These are phyloP conservation scores for Cryptococcus depauperatus DNA, from an alignment of 1,284 basidiomycete genomes.

Conservation along the genomic window DNA sequence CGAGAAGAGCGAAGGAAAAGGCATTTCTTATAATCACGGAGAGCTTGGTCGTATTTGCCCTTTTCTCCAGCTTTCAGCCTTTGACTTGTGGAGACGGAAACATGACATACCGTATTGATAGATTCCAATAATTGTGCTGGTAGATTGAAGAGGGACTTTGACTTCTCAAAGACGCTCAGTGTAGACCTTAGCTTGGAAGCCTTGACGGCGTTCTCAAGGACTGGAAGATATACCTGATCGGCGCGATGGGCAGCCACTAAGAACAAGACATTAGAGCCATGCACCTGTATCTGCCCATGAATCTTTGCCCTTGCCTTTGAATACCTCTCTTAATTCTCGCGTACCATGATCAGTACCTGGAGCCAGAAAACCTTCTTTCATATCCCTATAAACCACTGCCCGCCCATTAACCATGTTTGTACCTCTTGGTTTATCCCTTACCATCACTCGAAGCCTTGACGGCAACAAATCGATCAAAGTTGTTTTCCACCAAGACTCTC, in stretches of 20 bases:
- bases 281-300: background rate
- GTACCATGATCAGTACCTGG: slow-evolving; percentile 73
- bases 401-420: background rate
- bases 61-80: slow-evolving; percentile 41
- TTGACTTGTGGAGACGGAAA: background rate
- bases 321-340: slow-evolving; percentile 66
- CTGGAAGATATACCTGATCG: slow-evolving; percentile 91
- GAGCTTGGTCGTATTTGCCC: slow-evolving; percentile 86
- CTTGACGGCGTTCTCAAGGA: slow-evolving; percentile 91
- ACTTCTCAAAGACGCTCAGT: slow-evolving; percentile 88
- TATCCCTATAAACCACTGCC: slow-evolving; percentile 78
- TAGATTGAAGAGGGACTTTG: slow-evolving; percentile 97
- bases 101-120: slow-evolving; percentile 69
- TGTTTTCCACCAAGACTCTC: slow-evolving; percentile 89
- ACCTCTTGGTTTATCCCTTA: slow-evolving; percentile 41
- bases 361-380: slow-evolving; percentile 79
- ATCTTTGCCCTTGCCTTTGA: slow-evolving; percentile 58
- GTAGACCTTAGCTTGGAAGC: slow-evolving; percentile 88
- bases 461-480: slow-evolving; percentile 95
- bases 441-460: slow-evolving; percentile 96
- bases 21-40: slow-evolving; percentile 96
- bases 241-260: slow-evolving; percentile 68
- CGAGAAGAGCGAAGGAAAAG: slow-evolving; percentile 81
- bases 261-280: background rate
- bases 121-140: slow-evolving; percentile 85